Conservation (phyloP, 2,329 filamentous ascomycete species). For the Aspergillus clavatus region DNA sequence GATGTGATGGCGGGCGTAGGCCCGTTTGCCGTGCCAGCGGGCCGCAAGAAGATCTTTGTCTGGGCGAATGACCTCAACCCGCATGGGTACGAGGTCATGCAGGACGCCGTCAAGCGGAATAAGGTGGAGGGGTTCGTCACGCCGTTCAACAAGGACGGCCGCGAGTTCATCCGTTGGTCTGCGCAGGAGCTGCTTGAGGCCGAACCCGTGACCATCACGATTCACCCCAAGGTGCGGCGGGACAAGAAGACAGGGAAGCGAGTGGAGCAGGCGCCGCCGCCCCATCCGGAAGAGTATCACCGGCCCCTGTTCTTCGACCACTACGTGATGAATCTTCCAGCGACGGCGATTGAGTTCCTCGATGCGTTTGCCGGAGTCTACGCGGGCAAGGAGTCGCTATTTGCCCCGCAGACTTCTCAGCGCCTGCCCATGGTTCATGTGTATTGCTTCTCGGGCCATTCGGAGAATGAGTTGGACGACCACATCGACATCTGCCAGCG, state of each 20-base stretch:
- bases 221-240: constrained; percentile 43
- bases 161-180: constrained; percentile 69
- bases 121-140: constrained; percentile 73
- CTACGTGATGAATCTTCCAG: constrained; percentile 97
- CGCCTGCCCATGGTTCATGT: constrained; percentile 79
- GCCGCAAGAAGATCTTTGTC: constrained; percentile 83
- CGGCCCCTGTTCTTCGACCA: constrained; percentile 73
- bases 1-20: constrained; percentile 98
- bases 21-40: constrained; percentile 88
- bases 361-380: constrained; percentile 75
- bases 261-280: constrained; percentile 24
- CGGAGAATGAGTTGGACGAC: constrained; percentile 63
- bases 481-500: constrained; percentile 60
- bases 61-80: constrained; percentile 98
- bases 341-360: constrained; percentile 80
- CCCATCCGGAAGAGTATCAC: constrained; percentile 24
- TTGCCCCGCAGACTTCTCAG: constrained; percentile 54
- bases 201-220: constrained; percentile 49
- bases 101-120: constrained; percentile 67
- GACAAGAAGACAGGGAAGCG: constrained; percentile 20
- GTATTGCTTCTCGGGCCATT: constrained; percentile 89
- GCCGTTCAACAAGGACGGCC: constrained; percentile 76
- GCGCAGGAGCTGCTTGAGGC: constrained; percentile 51
- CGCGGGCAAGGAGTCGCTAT: constrained; percentile 61
- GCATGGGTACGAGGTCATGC: constrained; percentile 70